These are phyloP conservation scores for Calamus simplicifolius DNA, from an alignment of 176 grass and related monocot genomes.

Conservation along the genomic window DNA sequence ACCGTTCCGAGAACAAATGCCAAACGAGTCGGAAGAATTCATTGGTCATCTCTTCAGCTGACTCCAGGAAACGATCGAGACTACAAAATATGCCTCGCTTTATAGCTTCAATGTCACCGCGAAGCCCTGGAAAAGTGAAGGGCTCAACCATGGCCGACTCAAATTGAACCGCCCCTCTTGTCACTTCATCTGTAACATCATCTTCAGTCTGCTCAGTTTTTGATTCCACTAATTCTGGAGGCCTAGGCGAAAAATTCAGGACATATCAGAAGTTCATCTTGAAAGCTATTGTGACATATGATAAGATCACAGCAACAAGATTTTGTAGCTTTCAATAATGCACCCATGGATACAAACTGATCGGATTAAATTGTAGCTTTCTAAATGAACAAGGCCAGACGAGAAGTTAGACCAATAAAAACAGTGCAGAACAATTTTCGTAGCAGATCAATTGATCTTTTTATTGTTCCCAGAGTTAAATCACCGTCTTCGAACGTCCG, in stretches of 20 bases:
- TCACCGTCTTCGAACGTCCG: too few relatives aligned
- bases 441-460: too few relatives aligned
- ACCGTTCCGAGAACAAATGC: background rate
- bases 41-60: constrained; percentile 47
- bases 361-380: too few relatives aligned
- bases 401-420: too few relatives aligned
- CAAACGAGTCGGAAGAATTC: constrained; percentile 49
- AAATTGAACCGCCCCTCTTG: background rate
- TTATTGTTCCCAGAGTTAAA: too few relatives aligned
- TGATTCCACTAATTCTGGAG: constrained; percentile 62
- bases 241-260: constrained; percentile 25
- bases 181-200: constrained; percentile 57
- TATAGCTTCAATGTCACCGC: constrained; percentile 54
- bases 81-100: constrained; percentile 40
- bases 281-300: too few relatives aligned
- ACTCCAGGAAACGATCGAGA: constrained; percentile 40
- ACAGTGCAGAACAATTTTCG: too few relatives aligned
- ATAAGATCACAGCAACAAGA: too few relatives aligned
- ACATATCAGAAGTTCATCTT: background rate
- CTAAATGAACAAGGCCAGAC: too few relatives aligned
- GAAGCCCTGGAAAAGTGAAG: constrained; percentile 58
- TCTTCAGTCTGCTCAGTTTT: constrained; percentile 77
- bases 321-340: too few relatives aligned
- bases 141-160: constrained; percentile 22
- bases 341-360: too few relatives aligned